phyloP scores from a whole-genome alignment of 139 green algal genomes.

The Axilococcus clingmanii region DNA sequence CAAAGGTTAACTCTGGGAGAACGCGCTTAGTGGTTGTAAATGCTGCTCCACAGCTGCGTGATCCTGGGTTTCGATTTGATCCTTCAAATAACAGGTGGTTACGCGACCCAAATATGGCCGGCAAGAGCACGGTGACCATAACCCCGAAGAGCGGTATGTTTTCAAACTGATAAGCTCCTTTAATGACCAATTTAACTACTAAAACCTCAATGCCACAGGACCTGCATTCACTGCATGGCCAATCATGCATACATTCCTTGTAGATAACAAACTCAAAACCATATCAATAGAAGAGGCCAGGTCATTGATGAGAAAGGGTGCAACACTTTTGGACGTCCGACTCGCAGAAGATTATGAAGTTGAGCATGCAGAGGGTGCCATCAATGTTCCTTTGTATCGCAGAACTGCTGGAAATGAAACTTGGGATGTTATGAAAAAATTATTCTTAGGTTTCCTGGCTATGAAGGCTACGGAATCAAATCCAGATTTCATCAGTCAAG shows the following conservation, averaged over 20 bases:
- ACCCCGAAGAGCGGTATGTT: slow-evolving; percentile 2
- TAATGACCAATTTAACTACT: slow-evolving; percentile 8
- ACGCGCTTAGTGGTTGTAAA: too few species aligned
- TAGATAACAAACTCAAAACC: slow-evolving; percentile 14
- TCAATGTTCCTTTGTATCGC: slow-evolving; percentile 53
- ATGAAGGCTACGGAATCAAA: slow-evolving; percentile 68
- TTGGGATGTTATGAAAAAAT: slow-evolving; percentile 56
- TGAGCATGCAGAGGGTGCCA: slow-evolving; percentile 32
- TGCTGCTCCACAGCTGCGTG: too few species aligned
- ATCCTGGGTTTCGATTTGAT: slow-evolving; percentile 12
- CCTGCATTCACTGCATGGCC: slow-evolving; percentile 42
- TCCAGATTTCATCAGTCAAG: slow-evolving; percentile 41
- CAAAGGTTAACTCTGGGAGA: too few species aligned
- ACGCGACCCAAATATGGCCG: too few species aligned
- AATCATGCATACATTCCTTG: slow-evolving; percentile 20
- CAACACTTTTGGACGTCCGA: slow-evolving; percentile 48
- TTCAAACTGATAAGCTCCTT: too few species aligned
- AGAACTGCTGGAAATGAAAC: slow-evolving; percentile 27
- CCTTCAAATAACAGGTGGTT: slow-evolving; percentile 18
- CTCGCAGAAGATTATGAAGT: slow-evolving; percentile 20
- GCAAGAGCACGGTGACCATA: slow-evolving; percentile 8
- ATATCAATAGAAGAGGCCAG: slow-evolving; percentile 16
- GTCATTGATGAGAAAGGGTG: slow-evolving; percentile 33
- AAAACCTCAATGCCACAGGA: too few species aligned
- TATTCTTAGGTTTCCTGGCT: slow-evolving; percentile 46